phyloP scores from a whole-genome alignment of 2,329 filamentous ascomycete species.

The Neocucurbitaria cava region DNA sequence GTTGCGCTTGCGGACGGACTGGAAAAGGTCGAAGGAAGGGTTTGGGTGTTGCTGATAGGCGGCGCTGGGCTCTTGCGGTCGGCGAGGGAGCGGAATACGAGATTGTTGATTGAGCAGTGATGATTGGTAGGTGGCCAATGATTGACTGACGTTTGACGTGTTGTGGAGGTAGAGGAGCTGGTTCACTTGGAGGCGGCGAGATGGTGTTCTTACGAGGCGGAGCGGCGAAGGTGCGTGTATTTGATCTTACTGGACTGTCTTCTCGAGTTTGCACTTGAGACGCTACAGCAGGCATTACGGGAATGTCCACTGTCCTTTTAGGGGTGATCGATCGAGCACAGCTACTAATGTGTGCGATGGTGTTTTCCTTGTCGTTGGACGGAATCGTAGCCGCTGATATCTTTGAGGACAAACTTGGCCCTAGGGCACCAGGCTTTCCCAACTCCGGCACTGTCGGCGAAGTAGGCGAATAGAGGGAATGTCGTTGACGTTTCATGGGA shows the following conservation, averaged over 20 bases:
- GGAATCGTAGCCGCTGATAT: background rate
- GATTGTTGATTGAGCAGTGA: conserved; percentile 3
- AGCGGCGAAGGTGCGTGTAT: conserved; percentile 31
- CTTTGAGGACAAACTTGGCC: background rate
- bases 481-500: conserved; percentile 30
- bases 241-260: conserved; percentile 32
- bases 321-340: conserved; percentile 8
- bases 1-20: conserved; percentile 41
- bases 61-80: conserved; percentile 21
- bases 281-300: background rate
- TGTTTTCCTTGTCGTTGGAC: conserved; percentile 6
- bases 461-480: conserved; percentile 39
- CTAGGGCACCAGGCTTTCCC: conserved; percentile 9
- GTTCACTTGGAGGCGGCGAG: conserved; percentile 39
- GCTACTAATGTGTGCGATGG: conserved; percentile 11
- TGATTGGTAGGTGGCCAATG: conserved; percentile 19
- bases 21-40: conserved; percentile 47
- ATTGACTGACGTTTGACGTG: conserved; percentile 35
- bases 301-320: conserved; percentile 1
- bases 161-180: conserved; percentile 32
- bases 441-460: conserved; percentile 30
- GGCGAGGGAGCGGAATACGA: background rate
- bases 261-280: conserved; percentile 16
- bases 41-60: conserved; percentile 44
- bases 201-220: conserved; percentile 34